Base-by-base conservation (phyloP, 2,329 filamentous ascomycete species). In the Ophiostoma montium region DNA sequence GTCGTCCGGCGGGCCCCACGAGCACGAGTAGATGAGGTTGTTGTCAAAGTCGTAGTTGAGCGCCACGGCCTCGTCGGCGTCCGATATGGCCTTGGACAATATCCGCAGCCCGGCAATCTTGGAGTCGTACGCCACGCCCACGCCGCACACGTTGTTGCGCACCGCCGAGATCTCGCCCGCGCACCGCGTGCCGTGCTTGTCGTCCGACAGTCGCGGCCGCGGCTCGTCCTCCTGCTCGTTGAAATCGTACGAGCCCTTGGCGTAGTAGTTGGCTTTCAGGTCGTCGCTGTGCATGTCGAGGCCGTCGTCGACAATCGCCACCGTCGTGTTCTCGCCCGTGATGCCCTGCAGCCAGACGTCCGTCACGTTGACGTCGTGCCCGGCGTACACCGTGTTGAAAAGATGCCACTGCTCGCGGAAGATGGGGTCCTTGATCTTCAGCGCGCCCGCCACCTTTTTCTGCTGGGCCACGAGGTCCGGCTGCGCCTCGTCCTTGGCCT, bases 1-100 rank as follows among this genome's bases (percentile, higher is more conserved):
- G 62, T 96, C 89, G 59, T 98, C 92, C 0, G 88, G 86, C 9
- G 92, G 92, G 1, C 92, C 92, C 92, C 92, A 98, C 0, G 92
- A 98, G 68, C 92, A 98, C 1, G 92, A 98, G 67, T 95, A 98
- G 52, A 98, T 96, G 52, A 95, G 80, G 62, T 95, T 98, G 53
- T 90, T 72, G 59, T 95, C 81, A 59, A 80, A 92, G 54, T 84
- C 84, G 68, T 90, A 96, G 65, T 94, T 95, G 72, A 98, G 81
- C 19, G 92, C 86, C 30, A 83, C 72, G 21, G 92, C 89, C 66
- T 98, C 92, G 60, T 98, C 92, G 27, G 85, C 82, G 62, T 98
- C 92, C 46, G 82, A 84, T 55, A 98, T 95, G 45, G 86, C 70
- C 60, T 88, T 90, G 51, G 86, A 94, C 7, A 98, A 74, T 56